Percentiles rank a stretch among this genome's conserved stretches.
phyloP scores from a whole-genome alignment of 2,329 filamentous ascomycete genomes.

The Aureobasidium zeae region DNA sequence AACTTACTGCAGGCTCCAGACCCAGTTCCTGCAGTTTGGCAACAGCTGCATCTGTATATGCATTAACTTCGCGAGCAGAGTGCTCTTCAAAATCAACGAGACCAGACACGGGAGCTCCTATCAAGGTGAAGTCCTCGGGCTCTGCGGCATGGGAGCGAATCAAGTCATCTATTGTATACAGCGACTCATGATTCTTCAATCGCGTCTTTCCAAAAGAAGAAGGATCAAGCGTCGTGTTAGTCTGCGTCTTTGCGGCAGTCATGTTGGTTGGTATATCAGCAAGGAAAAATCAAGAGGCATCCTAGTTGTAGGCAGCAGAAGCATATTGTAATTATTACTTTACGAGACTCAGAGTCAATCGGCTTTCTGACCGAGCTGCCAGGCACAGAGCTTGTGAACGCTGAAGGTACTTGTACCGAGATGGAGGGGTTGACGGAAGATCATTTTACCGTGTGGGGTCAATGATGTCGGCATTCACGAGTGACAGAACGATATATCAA shows the following conservation, averaged over 20 bases:
- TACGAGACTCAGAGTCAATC: no score
- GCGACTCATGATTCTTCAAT: slow-evolving; percentile 9
- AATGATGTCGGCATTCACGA: no score
- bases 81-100: slow-evolving; percentile 26
- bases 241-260: neutral
- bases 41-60: slow-evolving; percentile 23
- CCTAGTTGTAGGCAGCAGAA: no score
- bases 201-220: slow-evolving; percentile 7
- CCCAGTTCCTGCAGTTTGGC: slow-evolving; percentile 22
- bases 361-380: no score
- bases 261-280: no score
- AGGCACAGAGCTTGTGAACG: no score
- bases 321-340: no score
- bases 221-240: neutral
- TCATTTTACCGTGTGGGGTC: no score
- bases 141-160: slow-evolving; percentile 26
- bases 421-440: no score
- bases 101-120: slow-evolving; percentile 24
- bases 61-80: slow-evolving; percentile 23
- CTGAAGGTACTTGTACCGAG: no score
- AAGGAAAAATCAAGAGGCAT: no score
- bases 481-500: no score
- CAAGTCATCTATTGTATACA: slow-evolving; percentile 26
- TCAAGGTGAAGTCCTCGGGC: slow-evolving; percentile 23
- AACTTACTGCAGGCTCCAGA: slow-evolving; percentile 23